A percentile compares a stretch with the other conserved stretches of the same genome.
These are phyloP conservation scores for Haplosporangium sp. DNA, from an alignment of 371 early-diverging fungal species.

Conservation along the genomic window DNA sequence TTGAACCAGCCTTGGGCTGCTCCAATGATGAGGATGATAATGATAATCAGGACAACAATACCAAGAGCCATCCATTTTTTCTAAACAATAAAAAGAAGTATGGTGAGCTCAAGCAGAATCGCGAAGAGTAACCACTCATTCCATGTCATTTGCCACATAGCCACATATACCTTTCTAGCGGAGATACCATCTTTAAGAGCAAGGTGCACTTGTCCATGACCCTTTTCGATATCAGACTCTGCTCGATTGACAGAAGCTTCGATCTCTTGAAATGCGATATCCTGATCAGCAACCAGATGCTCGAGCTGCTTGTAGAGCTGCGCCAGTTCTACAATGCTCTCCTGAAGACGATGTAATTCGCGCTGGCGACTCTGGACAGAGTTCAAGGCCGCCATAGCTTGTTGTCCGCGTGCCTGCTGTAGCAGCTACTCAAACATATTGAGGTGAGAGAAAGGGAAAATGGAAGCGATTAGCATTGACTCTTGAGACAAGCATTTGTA, in stretches of 20 bases:
- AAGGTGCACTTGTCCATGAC: conserved; percentile 1
- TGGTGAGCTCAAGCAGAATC: not conserved
- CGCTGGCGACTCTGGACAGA: conserved; percentile 44
- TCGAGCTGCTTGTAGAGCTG: conserved; percentile 40
- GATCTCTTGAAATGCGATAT: conserved; percentile 37
- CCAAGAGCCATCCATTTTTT: conserved; percentile 39
- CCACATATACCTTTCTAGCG: conserved; percentile 32
- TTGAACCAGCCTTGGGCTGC: conserved; percentile 40
- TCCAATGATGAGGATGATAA: conserved; percentile 36
- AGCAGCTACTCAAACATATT: conserved; percentile 14
- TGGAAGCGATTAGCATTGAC: not conserved
- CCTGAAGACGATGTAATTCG: conserved; percentile 33
- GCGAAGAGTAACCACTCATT: not conserved
- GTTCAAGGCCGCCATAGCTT: conserved; percentile 35
- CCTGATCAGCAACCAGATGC: conserved; percentile 43
- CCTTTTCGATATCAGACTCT: conserved; percentile 41
- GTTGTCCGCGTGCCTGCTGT: conserved; percentile 44
- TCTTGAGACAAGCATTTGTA: too few species aligned
- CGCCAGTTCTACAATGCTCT: conserved; percentile 36
- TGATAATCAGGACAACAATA: conserved; percentile 27
- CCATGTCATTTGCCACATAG: not conserved
- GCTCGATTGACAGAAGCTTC: conserved; percentile 34
- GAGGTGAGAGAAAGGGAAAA: not conserved
- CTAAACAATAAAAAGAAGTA: conserved; percentile 6
- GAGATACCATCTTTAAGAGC: conserved; percentile 18